Evolutionary conservation across 1,284 basidiomycete genomes (phyloP).

Genomic region (Apiotrichum veenhuisii): DNA sequence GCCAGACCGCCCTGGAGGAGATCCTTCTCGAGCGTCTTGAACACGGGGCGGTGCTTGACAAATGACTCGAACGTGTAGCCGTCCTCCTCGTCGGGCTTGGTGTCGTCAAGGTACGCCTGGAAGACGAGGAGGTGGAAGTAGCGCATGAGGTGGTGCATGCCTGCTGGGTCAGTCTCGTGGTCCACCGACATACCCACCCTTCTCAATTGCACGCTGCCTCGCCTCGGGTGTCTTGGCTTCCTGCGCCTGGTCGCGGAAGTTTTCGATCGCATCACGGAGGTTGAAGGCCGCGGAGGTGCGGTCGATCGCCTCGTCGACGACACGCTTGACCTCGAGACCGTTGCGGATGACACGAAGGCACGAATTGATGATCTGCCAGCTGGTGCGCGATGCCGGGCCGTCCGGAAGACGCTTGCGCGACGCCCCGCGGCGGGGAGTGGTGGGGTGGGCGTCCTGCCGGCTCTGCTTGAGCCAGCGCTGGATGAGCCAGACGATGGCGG

Average conservation of each 20-base stretch:
- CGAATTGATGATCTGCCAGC: slow-evolving; percentile 64
- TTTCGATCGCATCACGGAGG: slow-evolving; percentile 81
- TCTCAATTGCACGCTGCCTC: slow-evolving; percentile 63
- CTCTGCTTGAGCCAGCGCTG: slow-evolving; percentile 70
- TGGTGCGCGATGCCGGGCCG: slow-evolving; percentile 26
- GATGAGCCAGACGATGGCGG: slow-evolving; percentile 82
- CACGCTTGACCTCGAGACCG: slow-evolving; percentile 76
- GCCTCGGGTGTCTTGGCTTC: slow-evolving; percentile 68
- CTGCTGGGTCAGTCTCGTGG: slow-evolving; percentile 47
- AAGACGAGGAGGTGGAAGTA: slow-evolving; percentile 93
- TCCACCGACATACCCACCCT: slow-evolving; percentile 54
- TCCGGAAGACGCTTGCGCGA: slow-evolving; percentile 20
- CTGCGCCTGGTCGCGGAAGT: slow-evolving; percentile 62
- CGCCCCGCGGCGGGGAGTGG: slow-evolving; percentile 11
- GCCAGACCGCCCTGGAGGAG: slow-evolving; percentile 72
- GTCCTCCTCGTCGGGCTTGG: slow-evolving; percentile 70
- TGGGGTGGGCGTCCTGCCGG: slow-evolving; percentile 8
- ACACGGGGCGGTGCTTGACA: slow-evolving; percentile 79
- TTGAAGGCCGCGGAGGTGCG: slow-evolving; percentile 81
- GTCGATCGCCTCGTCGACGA: slow-evolving; percentile 89
- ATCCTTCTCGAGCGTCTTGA: slow-evolving; percentile 93
- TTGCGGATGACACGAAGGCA: slow-evolving; percentile 87
- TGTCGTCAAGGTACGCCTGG: slow-evolving; percentile 87
- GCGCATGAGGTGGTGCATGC: slow-evolving; percentile 72
- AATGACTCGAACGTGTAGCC: slow-evolving; percentile 76